Conservation (phyloP, 352 stramenopile genomes). For the Thraustotheca clavata region DNA sequence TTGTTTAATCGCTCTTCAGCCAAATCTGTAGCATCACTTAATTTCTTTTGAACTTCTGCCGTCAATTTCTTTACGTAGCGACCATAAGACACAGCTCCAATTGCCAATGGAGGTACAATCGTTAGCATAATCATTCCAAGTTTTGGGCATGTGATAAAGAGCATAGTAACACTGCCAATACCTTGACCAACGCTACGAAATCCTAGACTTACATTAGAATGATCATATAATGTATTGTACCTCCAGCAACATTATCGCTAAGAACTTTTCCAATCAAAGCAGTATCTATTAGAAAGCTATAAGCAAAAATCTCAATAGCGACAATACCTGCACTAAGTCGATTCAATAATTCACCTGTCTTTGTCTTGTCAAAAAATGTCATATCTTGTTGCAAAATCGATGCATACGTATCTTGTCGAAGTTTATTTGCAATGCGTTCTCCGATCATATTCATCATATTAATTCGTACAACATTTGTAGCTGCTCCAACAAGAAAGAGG, state of each 20-base stretch:
- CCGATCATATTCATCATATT: conserved; percentile 82
- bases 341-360: conserved; percentile 89
- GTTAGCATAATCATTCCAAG: conserved; percentile 86
- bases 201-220: conserved; percentile 22
- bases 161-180: conserved; percentile 78
- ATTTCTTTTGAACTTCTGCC: conserved; percentile 80
- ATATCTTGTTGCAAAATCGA: conserved; percentile 83
- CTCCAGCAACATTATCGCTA: conserved; percentile 78
- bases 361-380: conserved; percentile 85
- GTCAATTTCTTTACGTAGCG: conserved; percentile 82
- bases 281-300: conserved; percentile 43
- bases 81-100: conserved; percentile 83
- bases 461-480: conserved; percentile 62
- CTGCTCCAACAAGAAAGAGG: conserved; percentile 58
- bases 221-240: neutral
- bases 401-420: conserved; percentile 69
- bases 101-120: conserved; percentile 87
- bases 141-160: conserved; percentile 87
- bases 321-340: conserved; percentile 52
- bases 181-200: conserved; percentile 76
- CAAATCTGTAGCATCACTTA: conserved; percentile 87
- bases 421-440: conserved; percentile 70
- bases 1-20: conserved; percentile 90
- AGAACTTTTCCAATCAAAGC: conserved; percentile 89
- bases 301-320: neutral